Percentiles rank a stretch among this genome's conserved stretches.
These are phyloP conservation scores for Beauveria bassiana DNA, from an alignment of 2,329 filamentous ascomycete genomes.

Conservation along the genomic window DNA sequence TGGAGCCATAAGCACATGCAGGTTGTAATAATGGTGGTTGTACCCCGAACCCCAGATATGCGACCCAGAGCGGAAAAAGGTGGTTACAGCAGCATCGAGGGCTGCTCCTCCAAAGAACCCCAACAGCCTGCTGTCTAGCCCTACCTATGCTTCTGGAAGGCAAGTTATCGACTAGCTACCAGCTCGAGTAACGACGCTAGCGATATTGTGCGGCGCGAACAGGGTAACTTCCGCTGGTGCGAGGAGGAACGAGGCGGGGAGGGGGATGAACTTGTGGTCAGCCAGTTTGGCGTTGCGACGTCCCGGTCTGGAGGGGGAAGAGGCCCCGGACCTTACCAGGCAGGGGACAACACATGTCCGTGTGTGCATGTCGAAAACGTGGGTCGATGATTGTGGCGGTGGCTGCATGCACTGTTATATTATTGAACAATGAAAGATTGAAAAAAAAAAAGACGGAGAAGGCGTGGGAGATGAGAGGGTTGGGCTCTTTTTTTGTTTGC, in stretches of 20 bases:
- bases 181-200: conserved; percentile 1
- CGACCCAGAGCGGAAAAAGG: not conserved
- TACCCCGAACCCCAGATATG: conserved; percentile 6
- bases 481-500: not conserved
- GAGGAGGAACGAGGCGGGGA: not conserved
- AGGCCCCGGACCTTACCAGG: not conserved
- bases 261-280: too few species aligned
- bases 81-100: conserved; percentile 10
- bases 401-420: not conserved
- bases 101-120: not conserved
- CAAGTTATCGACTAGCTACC: not conserved
- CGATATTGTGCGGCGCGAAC: not conserved
- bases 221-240: conserved; percentile 11
- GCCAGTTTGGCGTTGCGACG: not conserved
- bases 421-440: too few species aligned
- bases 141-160: not conserved
- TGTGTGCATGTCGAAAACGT: too few species aligned
- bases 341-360: too few species aligned
- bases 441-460: too few species aligned
- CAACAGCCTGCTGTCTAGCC: not conserved
- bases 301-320: not conserved
- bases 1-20: not conserved
- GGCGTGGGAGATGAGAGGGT: too few species aligned
- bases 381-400: not conserved
- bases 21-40: not conserved